phyloP scores from a whole-genome alignment of 352 stramenopile genomes.

The Phytopythium mirpurense region DNA sequence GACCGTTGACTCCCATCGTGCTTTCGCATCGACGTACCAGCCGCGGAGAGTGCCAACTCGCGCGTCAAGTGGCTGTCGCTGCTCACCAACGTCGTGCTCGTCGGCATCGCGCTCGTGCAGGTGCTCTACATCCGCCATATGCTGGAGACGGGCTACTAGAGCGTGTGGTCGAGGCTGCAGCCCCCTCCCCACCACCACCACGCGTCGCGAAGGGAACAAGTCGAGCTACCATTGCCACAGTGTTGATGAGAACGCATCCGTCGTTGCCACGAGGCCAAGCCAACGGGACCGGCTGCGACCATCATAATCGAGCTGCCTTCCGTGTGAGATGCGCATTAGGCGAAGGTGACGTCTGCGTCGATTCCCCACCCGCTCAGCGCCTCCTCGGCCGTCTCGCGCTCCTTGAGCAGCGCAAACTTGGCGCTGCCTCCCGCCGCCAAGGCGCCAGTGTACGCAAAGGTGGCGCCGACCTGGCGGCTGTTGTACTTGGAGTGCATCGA shows the following conservation, averaged over 20 bases:
- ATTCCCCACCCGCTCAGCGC: constrained; percentile 69
- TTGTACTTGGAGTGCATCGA: constrained; percentile 90
- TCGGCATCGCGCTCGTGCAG: constrained; percentile 73
- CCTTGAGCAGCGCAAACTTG: constrained; percentile 58
- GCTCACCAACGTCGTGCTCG: constrained; percentile 71
- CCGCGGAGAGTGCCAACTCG: constrained; percentile 67
- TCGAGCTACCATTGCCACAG: not conserved
- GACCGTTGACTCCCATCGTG: constrained; percentile 3
- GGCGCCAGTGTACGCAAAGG: constrained; percentile 51
- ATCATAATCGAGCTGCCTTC: too few relatives aligned
- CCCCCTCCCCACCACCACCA: too few relatives aligned
- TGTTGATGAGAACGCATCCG: too few relatives aligned
- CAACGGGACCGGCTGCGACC: too few relatives aligned
- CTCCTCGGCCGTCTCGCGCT: constrained; percentile 61
- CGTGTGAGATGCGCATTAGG: too few relatives aligned
- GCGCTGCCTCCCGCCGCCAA: constrained; percentile 13
- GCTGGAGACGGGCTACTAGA: constrained; percentile 71
- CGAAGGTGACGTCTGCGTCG: constrained; percentile 24
- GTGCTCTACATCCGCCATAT: constrained; percentile 82
- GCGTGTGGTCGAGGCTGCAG: not conserved
- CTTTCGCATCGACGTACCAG: constrained; percentile 21
- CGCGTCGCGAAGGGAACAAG: not conserved
- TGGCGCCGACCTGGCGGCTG: constrained; percentile 61
- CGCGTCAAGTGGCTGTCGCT: constrained; percentile 84
- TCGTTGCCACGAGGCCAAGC: too few relatives aligned